These are phyloP conservation scores for Rhodotorula sp. DNA, from an alignment of 1,284 basidiomycete genomes.

Conservation along the genomic window DNA sequence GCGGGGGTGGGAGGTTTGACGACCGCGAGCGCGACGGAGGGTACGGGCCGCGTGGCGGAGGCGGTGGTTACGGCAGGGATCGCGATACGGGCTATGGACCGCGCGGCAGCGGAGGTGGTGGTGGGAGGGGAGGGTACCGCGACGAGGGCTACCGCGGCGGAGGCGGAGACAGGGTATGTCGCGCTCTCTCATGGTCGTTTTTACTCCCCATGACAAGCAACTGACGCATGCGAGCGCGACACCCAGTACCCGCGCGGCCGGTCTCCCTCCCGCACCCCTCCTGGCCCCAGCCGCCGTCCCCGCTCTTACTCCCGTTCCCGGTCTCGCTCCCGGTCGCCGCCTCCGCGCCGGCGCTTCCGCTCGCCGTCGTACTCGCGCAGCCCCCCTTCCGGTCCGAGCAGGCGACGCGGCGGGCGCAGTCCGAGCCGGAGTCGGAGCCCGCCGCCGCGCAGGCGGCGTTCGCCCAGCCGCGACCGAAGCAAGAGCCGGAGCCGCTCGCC, in stretches of 20 bases:
- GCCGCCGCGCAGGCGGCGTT: not conserved
- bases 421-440: slow-evolving; percentile 4
- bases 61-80: not conserved
- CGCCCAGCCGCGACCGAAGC: not conserved
- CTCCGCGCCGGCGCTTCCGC: not conserved
- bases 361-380: not conserved
- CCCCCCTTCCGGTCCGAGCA: not conserved
- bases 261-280: slow-evolving; percentile 6
- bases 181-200: not conserved
- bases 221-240: not conserved
- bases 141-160: slow-evolving; percentile 1
- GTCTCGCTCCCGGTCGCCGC: not conserved
- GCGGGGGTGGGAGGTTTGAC: slow-evolving; percentile 53
- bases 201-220: too few species aligned
- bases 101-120: slow-evolving; percentile 10
- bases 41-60: slow-evolving; percentile 12
- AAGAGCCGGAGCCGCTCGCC: slow-evolving; percentile 9
- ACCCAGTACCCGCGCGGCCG: slow-evolving; percentile 5
- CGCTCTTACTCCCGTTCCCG: slow-evolving; percentile 24
- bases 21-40: slow-evolving; percentile 43
- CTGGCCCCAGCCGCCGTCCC: slow-evolving; percentile 7
- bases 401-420: not conserved
- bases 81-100: slow-evolving; percentile 10
- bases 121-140: not conserved
- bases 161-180: not conserved